Evolutionary conservation across 2,329 filamentous ascomycete species (phyloP).

Genomic region (Arthrinium phaeospermum): DNA sequence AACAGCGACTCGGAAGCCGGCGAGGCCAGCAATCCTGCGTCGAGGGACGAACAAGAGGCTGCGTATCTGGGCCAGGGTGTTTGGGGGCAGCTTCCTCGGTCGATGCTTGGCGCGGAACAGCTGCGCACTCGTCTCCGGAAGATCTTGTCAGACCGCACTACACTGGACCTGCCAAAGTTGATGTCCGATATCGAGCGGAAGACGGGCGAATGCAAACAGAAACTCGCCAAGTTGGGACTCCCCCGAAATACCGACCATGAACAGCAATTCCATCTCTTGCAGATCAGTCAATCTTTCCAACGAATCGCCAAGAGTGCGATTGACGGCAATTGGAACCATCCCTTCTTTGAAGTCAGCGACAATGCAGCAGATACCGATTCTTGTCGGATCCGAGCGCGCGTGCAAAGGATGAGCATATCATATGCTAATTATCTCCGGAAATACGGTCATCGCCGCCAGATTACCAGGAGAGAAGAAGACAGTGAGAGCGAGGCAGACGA

Average conservation of each 20-base stretch:
- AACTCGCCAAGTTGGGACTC: conserved; percentile 33
- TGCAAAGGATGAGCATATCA: conserved; percentile 30
- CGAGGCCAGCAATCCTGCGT: background rate
- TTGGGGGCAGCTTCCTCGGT: conserved; percentile 20
- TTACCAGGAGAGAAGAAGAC: background rate
- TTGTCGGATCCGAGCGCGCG: conserved; percentile 32
- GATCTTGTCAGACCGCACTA: conserved; percentile 35
- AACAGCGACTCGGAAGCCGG: conserved; percentile 38
- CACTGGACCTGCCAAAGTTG: conserved; percentile 37
- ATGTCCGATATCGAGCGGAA: conserved; percentile 37
- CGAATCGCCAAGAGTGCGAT: conserved; percentile 33
- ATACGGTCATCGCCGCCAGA: conserved; percentile 26
- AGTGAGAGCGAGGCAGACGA: background rate
- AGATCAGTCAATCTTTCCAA: conserved; percentile 35
- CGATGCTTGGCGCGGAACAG: conserved; percentile 27
- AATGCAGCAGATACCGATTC: conserved; percentile 23
- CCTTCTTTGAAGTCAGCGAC: conserved; percentile 34
- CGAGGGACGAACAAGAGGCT: conserved; percentile 23
- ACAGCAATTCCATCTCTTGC: conserved; percentile 38
- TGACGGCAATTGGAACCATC: conserved; percentile 37
- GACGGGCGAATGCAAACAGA: conserved; percentile 29
- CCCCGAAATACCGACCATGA: conserved; percentile 30
- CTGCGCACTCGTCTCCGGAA: conserved; percentile 34
- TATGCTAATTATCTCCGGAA: conserved; percentile 32
- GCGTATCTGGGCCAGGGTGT: conserved; percentile 26